A percentile compares a stretch with the other conserved stretches of the same genome.
phyloP scores from a whole-genome alignment of 1,284 basidiomycete genomes.

The Megacollybia platyphylla region DNA sequence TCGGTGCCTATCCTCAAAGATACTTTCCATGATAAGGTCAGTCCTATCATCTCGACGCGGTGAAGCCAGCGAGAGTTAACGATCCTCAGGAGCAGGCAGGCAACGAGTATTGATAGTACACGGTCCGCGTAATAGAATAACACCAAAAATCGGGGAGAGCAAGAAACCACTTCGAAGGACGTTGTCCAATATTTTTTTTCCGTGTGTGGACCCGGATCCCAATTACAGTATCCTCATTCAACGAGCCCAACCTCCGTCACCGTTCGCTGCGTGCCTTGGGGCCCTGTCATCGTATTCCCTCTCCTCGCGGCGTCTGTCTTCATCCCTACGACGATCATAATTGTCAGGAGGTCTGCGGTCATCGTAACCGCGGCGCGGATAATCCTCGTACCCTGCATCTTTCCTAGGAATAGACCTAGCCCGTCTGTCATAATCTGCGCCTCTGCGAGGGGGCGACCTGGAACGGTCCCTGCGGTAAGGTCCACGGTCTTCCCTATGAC shows the following conservation, averaged over 20 bases:
- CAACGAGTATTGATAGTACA: slow-evolving; percentile 28
- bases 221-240: slow-evolving; percentile 17
- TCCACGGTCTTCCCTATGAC: slow-evolving; percentile 43
- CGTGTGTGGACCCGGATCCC: slow-evolving; percentile 23
- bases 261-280: slow-evolving; percentile 49
- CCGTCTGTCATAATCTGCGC: slow-evolving; percentile 58
- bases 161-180: slow-evolving; percentile 31
- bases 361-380: slow-evolving; percentile 57
- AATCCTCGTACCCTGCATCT: slow-evolving; percentile 78
- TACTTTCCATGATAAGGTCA: too few species aligned
- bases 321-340: slow-evolving; percentile 74
- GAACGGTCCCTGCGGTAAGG: slow-evolving; percentile 63
- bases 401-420: slow-evolving; percentile 68
- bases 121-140: slow-evolving; percentile 37
- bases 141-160: slow-evolving; percentile 30
- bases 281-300: slow-evolving; percentile 66
- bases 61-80: background rate
- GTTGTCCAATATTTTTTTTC: slow-evolving; percentile 25
- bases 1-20: too few species aligned
- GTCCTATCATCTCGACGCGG: too few species aligned
- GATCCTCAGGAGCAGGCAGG: slow-evolving; percentile 13
- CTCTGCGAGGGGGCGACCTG: slow-evolving; percentile 53
- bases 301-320: slow-evolving; percentile 64
- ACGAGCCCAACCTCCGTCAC: slow-evolving; percentile 61
- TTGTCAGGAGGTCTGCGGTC: slow-evolving; percentile 66